These are phyloP conservation scores for Cornus suecica DNA, from an alignment of 148 eudicot genomes.

Conservation along the genomic window DNA sequence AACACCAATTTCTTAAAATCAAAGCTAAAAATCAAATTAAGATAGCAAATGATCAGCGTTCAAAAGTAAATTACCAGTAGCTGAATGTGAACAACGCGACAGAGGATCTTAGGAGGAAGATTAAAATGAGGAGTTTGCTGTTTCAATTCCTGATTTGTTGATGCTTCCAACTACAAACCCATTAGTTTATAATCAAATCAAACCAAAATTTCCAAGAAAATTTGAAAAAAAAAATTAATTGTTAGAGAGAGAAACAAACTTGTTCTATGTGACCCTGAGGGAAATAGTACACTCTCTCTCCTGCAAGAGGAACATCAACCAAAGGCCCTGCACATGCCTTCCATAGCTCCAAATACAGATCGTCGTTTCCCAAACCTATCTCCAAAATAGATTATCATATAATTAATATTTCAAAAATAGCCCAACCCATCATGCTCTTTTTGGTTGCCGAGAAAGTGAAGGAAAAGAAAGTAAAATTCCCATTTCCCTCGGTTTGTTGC, in stretches of 20 bases:
- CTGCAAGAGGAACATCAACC: constrained; percentile 64
- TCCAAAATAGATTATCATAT: neutral
- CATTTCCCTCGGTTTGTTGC: neutral
- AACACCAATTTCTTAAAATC: neutral
- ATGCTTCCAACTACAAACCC: constrained; percentile 59
- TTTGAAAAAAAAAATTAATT: constrained; percentile 1
- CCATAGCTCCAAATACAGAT: constrained; percentile 81
- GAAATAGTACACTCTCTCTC: constrained; percentile 78
- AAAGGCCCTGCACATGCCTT: constrained; percentile 91
- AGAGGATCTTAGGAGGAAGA: constrained; percentile 72
- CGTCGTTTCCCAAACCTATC: constrained; percentile 31
- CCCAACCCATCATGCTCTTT: neutral
- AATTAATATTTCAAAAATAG: neutral
- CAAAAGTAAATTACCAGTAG: constrained; percentile 44
- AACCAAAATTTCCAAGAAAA: neutral
- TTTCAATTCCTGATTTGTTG: constrained; percentile 63
- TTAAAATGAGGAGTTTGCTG: constrained; percentile 59
- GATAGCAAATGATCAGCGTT: constrained; percentile 1
- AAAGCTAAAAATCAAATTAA: constrained; percentile 1
- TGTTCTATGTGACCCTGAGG: constrained; percentile 98
- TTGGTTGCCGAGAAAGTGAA: constrained; percentile 11
- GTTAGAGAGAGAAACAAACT: constrained; percentile 28
- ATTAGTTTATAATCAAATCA: constrained; percentile 12
- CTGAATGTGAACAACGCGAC: constrained; percentile 49
- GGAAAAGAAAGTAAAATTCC: neutral